A percentile compares a stretch with the other conserved stretches of the same genome.
phyloP scores from a whole-genome alignment of 495 filamentous ascomycete genomes.

The Aspergillus wentii region DNA sequence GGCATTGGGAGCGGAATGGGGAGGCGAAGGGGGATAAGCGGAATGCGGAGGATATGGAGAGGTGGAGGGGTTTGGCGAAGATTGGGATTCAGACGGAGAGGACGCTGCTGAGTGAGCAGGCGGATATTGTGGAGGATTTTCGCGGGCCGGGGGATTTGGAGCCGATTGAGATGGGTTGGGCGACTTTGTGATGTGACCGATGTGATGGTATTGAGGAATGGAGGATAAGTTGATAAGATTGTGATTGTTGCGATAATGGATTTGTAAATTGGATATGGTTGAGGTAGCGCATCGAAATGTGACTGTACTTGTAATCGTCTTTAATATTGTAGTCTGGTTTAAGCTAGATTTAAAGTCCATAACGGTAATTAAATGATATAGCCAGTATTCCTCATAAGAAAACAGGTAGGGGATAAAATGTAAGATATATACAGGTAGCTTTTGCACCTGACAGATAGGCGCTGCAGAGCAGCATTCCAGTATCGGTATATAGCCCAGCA shows the following conservation, averaged over 20 bases:
- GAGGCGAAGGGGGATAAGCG: constrained; percentile 35
- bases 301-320: too few relatives aligned
- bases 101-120: constrained; percentile 34
- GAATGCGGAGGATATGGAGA: constrained; percentile 22
- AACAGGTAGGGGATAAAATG: too few relatives aligned
- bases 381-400: too few relatives aligned
- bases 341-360: too few relatives aligned
- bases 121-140: constrained; percentile 32
- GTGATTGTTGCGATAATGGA: neutral
- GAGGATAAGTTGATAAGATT: neutral
- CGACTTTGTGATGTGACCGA: constrained; percentile 20
- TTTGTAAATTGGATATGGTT: too few relatives aligned
- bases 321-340: too few relatives aligned
- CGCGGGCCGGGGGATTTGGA: constrained; percentile 27
- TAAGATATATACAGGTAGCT: too few relatives aligned
- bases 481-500: too few relatives aligned
- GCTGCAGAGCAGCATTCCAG: too few relatives aligned
- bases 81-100: constrained; percentile 30
- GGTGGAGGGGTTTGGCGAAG: constrained; percentile 29
- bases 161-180: constrained; percentile 25
- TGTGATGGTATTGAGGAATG: neutral
- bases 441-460: too few relatives aligned
- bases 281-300: too few relatives aligned
- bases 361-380: too few relatives aligned
- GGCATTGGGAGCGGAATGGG: constrained; percentile 31